A percentile compares a stretch with the other conserved stretches of the same genome.
These are phyloP conservation scores for Carex littledalei DNA, from an alignment of 176 grass and related monocot genomes.

Conservation along the genomic window DNA sequence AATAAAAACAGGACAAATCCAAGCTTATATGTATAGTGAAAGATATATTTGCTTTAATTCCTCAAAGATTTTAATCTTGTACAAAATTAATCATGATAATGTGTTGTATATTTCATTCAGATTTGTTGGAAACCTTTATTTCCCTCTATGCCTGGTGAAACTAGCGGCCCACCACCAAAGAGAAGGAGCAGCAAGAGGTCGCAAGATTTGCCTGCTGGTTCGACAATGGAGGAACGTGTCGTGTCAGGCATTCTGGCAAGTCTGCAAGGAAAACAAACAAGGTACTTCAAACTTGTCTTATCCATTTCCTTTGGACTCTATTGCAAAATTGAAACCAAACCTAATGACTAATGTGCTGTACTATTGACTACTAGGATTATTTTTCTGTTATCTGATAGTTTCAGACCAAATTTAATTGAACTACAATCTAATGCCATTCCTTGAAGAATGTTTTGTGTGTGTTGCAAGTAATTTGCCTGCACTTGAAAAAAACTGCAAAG, in stretches of 20 bases:
- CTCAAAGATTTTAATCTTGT: background rate
- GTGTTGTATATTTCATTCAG: background rate
- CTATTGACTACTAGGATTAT: too few relatives aligned
- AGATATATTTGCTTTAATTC: background rate
- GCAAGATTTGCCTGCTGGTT: background rate
- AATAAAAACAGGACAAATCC: background rate
- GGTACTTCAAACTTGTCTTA: background rate
- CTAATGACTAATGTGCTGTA: background rate
- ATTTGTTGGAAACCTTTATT: background rate
- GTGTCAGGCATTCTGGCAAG: background rate
- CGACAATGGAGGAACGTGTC: background rate
- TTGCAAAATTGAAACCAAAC: background rate
- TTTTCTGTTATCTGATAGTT: too few relatives aligned
- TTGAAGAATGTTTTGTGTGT: too few relatives aligned
- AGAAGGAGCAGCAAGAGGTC: background rate
- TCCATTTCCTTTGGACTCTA: background rate
- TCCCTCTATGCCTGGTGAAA: background rate
- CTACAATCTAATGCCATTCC: too few relatives aligned
- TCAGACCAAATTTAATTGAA: too few relatives aligned
- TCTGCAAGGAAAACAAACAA: background rate
- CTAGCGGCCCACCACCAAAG: background rate
- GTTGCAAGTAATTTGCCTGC: too few relatives aligned
- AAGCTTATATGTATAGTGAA: background rate
- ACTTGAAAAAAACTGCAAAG: too few relatives aligned
- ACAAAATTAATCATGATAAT: background rate